Evolutionary conservation across 164 flowering plant species (phyloP).

Genomic region (Chimonanthus salicifolius): DNA sequence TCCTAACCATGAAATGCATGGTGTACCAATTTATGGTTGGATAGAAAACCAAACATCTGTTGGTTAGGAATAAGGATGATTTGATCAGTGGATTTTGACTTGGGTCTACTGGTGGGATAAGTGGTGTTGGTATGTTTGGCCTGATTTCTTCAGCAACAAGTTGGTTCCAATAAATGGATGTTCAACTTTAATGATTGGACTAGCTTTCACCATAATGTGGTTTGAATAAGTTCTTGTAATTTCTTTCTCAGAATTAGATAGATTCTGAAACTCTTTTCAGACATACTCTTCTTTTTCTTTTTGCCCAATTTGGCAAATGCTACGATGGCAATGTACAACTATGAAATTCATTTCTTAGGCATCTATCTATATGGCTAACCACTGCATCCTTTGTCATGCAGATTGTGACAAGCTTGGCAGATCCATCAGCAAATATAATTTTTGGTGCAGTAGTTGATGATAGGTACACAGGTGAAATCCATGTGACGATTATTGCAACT

Average conservation of each 20-base stretch:
- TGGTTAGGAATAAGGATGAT: neutral
- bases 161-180: neutral
- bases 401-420: slow-evolving; percentile 24
- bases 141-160: neutral
- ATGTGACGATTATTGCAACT: slow-evolving; percentile 21
- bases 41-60: neutral
- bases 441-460: slow-evolving; percentile 26
- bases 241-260: too few relatives aligned
- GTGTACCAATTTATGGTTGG: neutral
- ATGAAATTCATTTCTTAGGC: too few relatives aligned
- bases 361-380: neutral
- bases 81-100: neutral
- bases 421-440: slow-evolving; percentile 24
- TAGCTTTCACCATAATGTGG: neutral
- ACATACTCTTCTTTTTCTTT: neutral
- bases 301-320: neutral
- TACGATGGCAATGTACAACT: neutral
- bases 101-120: neutral
- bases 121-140: neutral
- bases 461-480: slow-evolving; percentile 22
- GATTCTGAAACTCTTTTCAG: too few relatives aligned
- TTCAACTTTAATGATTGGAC: neutral
- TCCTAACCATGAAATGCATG: neutral
- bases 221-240: too few relatives aligned
- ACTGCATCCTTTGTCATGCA: slow-evolving; percentile 1